Base-by-base conservation (phyloP, 805 yeast species). In the Komagataella pseudopastoris region DNA sequence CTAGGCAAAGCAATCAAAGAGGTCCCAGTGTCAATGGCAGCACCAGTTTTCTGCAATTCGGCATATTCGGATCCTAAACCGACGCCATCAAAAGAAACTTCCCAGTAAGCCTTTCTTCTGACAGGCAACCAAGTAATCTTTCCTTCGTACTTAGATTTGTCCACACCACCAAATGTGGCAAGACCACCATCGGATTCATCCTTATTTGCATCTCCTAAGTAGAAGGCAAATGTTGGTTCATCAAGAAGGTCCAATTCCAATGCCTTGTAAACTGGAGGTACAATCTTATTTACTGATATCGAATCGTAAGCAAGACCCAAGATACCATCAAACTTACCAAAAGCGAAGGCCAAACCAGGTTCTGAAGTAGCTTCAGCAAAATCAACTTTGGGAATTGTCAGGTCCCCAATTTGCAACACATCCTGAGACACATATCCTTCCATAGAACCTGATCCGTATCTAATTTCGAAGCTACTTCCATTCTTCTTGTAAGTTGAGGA, bases 61-160 rank as follows among this genome's bases (percentile, higher is more conserved):
- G 98, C 96, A 63, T 78, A 86, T 71, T 93, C 96, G 59, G 85
- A 86, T 62, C 99, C 99, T 56, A 93, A 77, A 47, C 90, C 87
- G 66, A 93, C 75, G 60, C 96, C 90, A 60, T 88, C 88, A 59
- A 93, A 85, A 60, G 84, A 80, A 54, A 93, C 99, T 76, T 93
- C 99, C 99, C 99, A 93, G 80, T 93, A 93, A 39, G 98, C 99
- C 82, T 90, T 89, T 78, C 99, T 88, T 76, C 99, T 88, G 56
- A 93, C 95, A 54, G 99, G 99, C 70, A 93, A 78, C 89, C 95
- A 89, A 51, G 91, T 86, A 62, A 93, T 77, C 59, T 91, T 80
- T 58, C 99, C 99, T 49, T 73, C 70, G 69, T 72, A 88, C 65
- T 81, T 78, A 55, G 82, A 66, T 59, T 81, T 76, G 64, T 91